Evolutionary conservation across 1,284 basidiomycete species (phyloP).

Genomic region (Heterobasidion parviporum): DNA sequence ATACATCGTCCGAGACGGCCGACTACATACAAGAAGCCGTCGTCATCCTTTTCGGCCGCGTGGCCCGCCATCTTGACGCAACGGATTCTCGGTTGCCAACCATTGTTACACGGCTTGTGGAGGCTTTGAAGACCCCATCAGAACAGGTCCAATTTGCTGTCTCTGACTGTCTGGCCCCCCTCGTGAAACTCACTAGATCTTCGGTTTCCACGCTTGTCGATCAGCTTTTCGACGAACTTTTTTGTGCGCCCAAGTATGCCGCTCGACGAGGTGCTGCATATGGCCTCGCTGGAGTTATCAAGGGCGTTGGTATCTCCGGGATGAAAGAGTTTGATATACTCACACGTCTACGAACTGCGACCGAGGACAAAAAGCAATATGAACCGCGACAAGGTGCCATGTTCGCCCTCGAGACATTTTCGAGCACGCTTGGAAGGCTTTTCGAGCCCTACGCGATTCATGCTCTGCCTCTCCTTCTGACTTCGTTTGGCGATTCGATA

Average conservation of each 20-base stretch:
- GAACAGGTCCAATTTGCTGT: conserved; percentile 97
- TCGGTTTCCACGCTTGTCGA: conserved; percentile 69
- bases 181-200: conserved; percentile 69
- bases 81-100: conserved; percentile 70
- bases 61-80: conserved; percentile 82
- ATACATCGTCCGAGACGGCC: conserved; percentile 59
- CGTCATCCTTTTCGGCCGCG: conserved; percentile 90
- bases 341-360: conserved; percentile 63
- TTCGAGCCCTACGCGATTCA: conserved; percentile 94
- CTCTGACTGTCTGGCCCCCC: conserved; percentile 87
- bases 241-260: conserved; percentile 82
- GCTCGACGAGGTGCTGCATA: conserved; percentile 92
- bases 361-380: conserved; percentile 86
- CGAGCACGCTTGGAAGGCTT: conserved; percentile 76
- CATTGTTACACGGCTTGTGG: conserved; percentile 88
- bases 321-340: conserved; percentile 85
- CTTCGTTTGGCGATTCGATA: conserved; percentile 85
- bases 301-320: conserved; percentile 80
- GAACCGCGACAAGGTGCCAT: conserved; percentile 90
- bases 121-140: conserved; percentile 89
- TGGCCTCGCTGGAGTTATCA: conserved; percentile 88
- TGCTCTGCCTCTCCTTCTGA: conserved; percentile 81
- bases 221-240: conserved; percentile 69
- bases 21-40: conserved; percentile 94
- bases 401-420: conserved; percentile 93